These are phyloP conservation scores for Euptelea pleiosperma DNA, from an alignment of 164 flowering plant species.

Conservation along the genomic window DNA sequence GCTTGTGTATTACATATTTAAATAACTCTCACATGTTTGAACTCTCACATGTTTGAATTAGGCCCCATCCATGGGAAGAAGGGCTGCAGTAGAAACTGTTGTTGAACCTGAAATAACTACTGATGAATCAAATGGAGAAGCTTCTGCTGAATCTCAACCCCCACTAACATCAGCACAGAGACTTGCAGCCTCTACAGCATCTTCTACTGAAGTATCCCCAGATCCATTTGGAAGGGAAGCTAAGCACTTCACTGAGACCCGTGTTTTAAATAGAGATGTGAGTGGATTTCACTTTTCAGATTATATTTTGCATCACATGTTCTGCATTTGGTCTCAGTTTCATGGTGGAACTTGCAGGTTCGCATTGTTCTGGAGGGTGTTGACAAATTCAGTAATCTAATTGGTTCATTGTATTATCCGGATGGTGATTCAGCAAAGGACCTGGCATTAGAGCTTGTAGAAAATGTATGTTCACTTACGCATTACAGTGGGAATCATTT, in stretches of 20 bases:
- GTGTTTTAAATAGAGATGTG: constrained; percentile 83
- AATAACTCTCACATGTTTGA: no score
- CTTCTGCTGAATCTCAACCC: constrained; percentile 45
- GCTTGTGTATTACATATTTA: neutral
- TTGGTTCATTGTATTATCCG: constrained; percentile 80
- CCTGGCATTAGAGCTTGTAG: constrained; percentile 78
- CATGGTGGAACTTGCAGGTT: constrained; percentile 45
- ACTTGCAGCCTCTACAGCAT: constrained; percentile 51
- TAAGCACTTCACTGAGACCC: constrained; percentile 86
- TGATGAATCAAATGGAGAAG: constrained; percentile 58
- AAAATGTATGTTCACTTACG: constrained; percentile 52
- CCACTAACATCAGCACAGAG: constrained; percentile 81
- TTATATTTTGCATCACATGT: constrained; percentile 15
- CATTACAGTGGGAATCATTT: no score
- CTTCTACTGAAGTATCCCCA: constrained; percentile 46
- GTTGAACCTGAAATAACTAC: constrained; percentile 37
- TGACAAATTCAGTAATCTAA: constrained; percentile 80
- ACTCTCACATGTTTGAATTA: constrained; percentile 26
- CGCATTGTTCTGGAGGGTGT: constrained; percentile 84
- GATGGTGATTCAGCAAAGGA: constrained; percentile 83
- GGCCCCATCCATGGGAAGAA: constrained; percentile 83
- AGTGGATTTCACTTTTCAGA: constrained; percentile 18
- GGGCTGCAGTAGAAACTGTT: constrained; percentile 38
- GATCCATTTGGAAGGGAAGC: constrained; percentile 91
- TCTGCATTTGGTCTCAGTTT: constrained; percentile 11